Evolutionary conservation across 495 filamentous ascomycete genomes (phyloP).

Genomic region (Penicillium crystallinum): DNA sequence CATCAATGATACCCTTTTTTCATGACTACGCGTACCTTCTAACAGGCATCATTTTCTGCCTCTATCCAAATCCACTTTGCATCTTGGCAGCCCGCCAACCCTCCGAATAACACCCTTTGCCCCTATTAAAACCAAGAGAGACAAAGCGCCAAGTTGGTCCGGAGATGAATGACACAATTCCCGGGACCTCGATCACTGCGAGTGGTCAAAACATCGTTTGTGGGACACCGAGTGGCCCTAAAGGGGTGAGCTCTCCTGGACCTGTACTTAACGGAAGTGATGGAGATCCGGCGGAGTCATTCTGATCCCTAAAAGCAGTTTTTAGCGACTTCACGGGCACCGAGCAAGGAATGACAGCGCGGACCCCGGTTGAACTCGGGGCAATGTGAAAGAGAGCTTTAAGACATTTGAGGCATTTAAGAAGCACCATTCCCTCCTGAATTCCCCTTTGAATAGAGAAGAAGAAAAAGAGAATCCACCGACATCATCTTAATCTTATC

Average conservation of each 20-base stretch:
- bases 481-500: constrained; percentile 9
- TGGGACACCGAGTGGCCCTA: constrained; percentile 22
- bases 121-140: background rate
- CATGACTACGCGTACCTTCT: background rate
- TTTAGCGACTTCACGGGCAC: constrained; percentile 34
- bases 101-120: background rate
- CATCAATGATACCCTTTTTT: constrained; percentile 17
- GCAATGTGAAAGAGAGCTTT: background rate
- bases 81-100: background rate
- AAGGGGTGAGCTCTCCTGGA: constrained; percentile 42
- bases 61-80: background rate
- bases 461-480: background rate
- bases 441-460: background rate
- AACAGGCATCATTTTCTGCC: too few relatives aligned
- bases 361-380: constrained; percentile 11
- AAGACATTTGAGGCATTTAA: constrained; percentile 1
- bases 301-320: constrained; percentile 48
- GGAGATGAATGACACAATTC: constrained; percentile 3
- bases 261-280: constrained; percentile 50
- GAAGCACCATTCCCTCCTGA: background rate
- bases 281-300: constrained; percentile 29
- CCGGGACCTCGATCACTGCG: constrained; percentile 10
- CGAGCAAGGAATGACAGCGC: constrained; percentile 13
- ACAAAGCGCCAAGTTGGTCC: constrained; percentile 6
- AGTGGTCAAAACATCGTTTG: constrained; percentile 10